Base-by-base conservation (phyloP, 305 asterid genomes). In the Stenogyne calaminthoides region DNA sequence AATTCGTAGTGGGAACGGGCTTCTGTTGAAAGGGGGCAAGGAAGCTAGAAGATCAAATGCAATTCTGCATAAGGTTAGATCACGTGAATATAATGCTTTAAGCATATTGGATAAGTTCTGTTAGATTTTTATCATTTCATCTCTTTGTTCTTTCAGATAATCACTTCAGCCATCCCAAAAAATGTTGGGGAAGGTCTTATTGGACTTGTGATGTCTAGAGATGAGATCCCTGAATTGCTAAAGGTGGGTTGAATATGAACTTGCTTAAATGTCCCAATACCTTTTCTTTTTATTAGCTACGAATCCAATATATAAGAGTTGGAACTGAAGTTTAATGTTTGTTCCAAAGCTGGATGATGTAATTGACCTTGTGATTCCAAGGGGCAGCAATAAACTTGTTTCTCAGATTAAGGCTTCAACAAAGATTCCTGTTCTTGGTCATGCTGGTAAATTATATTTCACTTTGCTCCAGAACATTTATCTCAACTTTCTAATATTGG, bases 321-420 rank as follows among this genome's bases (percentile, higher is more conserved):
- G 77, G 74, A 68, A 78, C 71, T 81, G 73, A 84, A 73, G 32
- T 64, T 75, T 71, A 54, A 42, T 77, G 58, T 85, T 80, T 70
- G 10, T 77, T 61, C 49, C 75, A 42, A 84, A 95, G 99, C 86
- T 87, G 81, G 96, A 95, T 65, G 96, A 92, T 74, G 99, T 92
- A 62, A 95, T 95, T 74, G 99, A 95, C 82, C 98, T 95, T 77
- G 99, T 95, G 67, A 95, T 95, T 76, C 99, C 99, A 65, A 88
- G 99, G 85, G 99, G 99, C 69, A 95, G 99, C 89, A 95, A 92
- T 85, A 88, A 89, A 82, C 98, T 95, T 49, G 99, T 92, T 73
- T 82, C 97, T 77, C 91, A 95, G 81, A 92, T 95, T 77, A 92
- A 92, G 87, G 79, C 96, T 69, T 88, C 98, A 69, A 95, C 99